Evolutionary conservation across 179 eudicot genomes (phyloP).

Genomic region (Vitellaria paradoxa): DNA sequence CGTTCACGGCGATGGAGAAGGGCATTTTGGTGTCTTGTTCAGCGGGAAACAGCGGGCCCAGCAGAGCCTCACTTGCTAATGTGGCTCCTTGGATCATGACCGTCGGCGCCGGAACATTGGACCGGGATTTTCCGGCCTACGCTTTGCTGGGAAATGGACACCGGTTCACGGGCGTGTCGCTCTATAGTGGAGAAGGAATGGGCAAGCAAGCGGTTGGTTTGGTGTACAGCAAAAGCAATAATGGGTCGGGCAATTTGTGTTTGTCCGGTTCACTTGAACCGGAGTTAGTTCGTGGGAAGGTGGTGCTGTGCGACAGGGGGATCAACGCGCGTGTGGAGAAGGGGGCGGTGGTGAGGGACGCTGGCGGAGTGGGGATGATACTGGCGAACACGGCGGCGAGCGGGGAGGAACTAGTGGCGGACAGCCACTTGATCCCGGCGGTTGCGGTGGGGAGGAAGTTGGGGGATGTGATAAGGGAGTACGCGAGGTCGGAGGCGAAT

Average conservation of each 20-base stretch:
- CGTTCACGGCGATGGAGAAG: conserved; percentile 22
- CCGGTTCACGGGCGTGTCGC: no score
- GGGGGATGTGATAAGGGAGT: conserved; percentile 6
- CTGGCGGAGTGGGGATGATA: not conserved
- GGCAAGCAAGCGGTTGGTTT: no score
- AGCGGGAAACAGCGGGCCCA: no score
- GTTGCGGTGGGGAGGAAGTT: not conserved
- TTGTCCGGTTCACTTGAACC: no score
- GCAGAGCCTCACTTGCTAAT: no score
- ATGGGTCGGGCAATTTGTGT: no score
- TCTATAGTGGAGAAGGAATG: no score
- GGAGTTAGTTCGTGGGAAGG: conserved; percentile 4
- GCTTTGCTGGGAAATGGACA: no score
- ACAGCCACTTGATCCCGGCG: conserved; percentile 10
- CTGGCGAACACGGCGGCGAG: not conserved
- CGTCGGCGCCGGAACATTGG: no score
- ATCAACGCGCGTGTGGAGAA: not conserved
- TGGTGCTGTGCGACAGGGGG: conserved; percentile 16
- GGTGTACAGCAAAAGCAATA: no score
- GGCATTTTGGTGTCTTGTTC: conserved; percentile 23
- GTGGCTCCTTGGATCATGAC: no score
- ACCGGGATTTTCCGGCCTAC: no score
- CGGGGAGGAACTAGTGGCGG: conserved; percentile 8
- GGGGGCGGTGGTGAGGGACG: conserved; percentile 6
- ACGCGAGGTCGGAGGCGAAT: not conserved